A percentile compares a stretch with the other conserved stretches of the same genome.
Conservation (phyloP, 345 rosid genomes). For the Populus tremula region DNA sequence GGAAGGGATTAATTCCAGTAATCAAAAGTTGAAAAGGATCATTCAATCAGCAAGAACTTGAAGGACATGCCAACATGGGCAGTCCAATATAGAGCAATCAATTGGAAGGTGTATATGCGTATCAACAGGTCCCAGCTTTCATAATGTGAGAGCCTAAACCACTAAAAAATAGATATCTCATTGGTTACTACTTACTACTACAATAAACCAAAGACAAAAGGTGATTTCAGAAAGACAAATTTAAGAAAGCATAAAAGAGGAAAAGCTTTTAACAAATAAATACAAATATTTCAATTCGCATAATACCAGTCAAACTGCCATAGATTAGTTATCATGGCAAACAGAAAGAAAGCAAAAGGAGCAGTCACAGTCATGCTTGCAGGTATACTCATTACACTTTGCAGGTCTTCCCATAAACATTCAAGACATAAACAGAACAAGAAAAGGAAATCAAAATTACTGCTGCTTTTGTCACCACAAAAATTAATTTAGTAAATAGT, state of each 20-base stretch:
- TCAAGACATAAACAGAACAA: slow-evolving; percentile 1
- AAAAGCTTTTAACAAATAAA: background rate
- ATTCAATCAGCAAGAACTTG: background rate
- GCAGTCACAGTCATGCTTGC: slow-evolving; percentile 30
- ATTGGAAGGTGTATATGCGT: slow-evolving; percentile 1
- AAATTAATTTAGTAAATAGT: background rate
- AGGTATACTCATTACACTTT: slow-evolving; percentile 29
- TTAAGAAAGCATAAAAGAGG: background rate
- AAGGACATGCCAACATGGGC: slow-evolving; percentile 19
- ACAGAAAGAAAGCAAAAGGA: slow-evolving; percentile 25
- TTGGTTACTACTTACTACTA: background rate
- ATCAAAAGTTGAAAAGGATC: background rate
- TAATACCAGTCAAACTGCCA: slow-evolving; percentile 21
- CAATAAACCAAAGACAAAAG: background rate
- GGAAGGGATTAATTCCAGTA: background rate
- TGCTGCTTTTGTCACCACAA: slow-evolving; percentile 1
- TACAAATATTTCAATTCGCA: slow-evolving; percentile 12
- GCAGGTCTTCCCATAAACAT: slow-evolving; percentile 14
- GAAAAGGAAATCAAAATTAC: background rate
- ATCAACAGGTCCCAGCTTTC: background rate
- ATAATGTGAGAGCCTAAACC: background rate
- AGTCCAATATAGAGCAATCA: slow-evolving; percentile 4
- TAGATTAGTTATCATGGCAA: slow-evolving; percentile 21
- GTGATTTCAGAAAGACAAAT: background rate
- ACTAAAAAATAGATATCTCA: background rate